Base-by-base conservation (phyloP, 768 basidiomycete genomes). In the Lanmaoa rubissima region DNA sequence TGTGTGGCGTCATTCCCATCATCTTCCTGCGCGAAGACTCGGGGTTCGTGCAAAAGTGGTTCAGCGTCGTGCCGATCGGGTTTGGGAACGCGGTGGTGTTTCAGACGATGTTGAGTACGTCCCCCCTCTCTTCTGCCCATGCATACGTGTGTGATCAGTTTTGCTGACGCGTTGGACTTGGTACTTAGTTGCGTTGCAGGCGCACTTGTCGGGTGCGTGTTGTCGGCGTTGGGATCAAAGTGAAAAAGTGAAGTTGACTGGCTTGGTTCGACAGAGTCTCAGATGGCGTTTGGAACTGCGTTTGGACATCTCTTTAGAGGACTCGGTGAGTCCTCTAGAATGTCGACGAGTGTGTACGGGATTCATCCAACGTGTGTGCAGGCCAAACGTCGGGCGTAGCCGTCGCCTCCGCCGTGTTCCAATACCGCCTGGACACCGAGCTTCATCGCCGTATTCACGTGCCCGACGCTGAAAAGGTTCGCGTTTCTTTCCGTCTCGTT, bases 1-100 rank as follows among this genome's bases (percentile, higher is more conserved):
- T 81, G 60, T 65, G 77, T 4, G 75, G 79, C 2, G 73, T 78
- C 0, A 53, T 76, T 5, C 65, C 77, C 1, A 71, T 82, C 24
- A 65, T 73, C 3, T 32, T 69, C 10, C 3, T 66, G 14, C 58
- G 58, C 1, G 65, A 68, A 39, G 60, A 68, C 45, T 66, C 65
- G 11, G 62, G 65, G 1, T 62, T 62, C 24, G 41, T 59, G 19
- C 65, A 65, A 49, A 51, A 45, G 28, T 66, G 65, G 65, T 40
- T 66, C 0, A 67, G 65, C 4, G 58, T 66, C 32, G 61, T 53
- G 0, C 62, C 62, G 1, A 46, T 63, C 4, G 62, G 62, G 1
- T 63, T 63, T 35, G 62, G 62, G 24, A 63, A 63, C 7, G 62
- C 62, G 5, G 61, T 63, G 1, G 58, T 64, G 31, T 54, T 64